Percentiles rank a stretch among this genome's conserved stretches.
Conservation (phyloP, 768 basidiomycete species). For the Vishniacozyma victoriae region DNA sequence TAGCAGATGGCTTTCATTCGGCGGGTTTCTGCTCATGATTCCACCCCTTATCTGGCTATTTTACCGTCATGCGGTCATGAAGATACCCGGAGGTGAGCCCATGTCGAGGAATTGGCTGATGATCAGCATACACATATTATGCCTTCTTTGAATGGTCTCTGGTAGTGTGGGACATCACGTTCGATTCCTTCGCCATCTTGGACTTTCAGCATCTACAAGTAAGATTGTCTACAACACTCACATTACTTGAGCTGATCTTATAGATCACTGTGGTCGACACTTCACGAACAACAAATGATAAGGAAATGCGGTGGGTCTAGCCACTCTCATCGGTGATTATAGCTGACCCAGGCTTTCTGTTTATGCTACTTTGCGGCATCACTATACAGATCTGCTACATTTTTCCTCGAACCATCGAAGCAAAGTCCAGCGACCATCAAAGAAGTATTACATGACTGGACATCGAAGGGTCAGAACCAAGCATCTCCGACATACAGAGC, state of each 20-base stretch:
- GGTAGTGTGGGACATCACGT: slow-evolving; percentile 41
- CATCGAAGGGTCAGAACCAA: too few relatives aligned
- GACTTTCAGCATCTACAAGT: slow-evolving; percentile 33
- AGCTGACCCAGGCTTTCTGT: too few relatives aligned
- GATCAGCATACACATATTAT: slow-evolving; percentile 73
- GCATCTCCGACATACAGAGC: not conserved
- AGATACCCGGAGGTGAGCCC: slow-evolving; percentile 65
- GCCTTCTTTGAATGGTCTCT: slow-evolving; percentile 77
- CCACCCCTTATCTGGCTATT: slow-evolving; percentile 76
- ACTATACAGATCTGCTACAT: too few relatives aligned
- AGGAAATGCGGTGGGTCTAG: too few relatives aligned
- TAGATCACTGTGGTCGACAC: slow-evolving; percentile 3
- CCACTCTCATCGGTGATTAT: not conserved
- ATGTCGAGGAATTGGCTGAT: not conserved
- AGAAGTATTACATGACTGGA: too few relatives aligned
- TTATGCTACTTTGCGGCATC: too few relatives aligned
- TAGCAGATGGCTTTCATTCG: slow-evolving; percentile 51
- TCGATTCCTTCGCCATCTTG: slow-evolving; percentile 29
- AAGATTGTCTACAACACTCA: slow-evolving; percentile 1
- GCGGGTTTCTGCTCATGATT: slow-evolving; percentile 64
- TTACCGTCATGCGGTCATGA: slow-evolving; percentile 74
- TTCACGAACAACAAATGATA: too few relatives aligned
- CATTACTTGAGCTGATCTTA: not conserved
- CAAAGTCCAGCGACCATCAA: too few relatives aligned
- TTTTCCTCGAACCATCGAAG: too few relatives aligned